Conservation (phyloP, 2,329 filamentous ascomycete genomes). For the Teratosphaeria zuluensis region DNA sequence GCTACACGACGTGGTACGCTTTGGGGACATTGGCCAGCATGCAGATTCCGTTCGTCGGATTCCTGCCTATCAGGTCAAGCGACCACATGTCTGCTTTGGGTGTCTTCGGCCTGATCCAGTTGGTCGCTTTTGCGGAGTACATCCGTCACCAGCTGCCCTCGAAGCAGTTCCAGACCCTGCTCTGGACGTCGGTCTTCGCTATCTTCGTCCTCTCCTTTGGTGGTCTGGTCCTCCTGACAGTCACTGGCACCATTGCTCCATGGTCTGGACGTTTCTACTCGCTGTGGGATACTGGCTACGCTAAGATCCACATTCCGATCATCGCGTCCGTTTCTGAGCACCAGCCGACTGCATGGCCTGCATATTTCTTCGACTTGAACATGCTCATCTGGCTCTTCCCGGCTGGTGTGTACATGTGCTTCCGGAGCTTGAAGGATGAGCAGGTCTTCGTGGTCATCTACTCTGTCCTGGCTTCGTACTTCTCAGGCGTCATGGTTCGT, state of each 20-base stretch:
- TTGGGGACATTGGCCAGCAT: slow-evolving; percentile 93
- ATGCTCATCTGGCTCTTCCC: slow-evolving; percentile 99
- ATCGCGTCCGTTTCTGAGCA: slow-evolving; percentile 99
- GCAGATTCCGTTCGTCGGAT: slow-evolving; percentile 98
- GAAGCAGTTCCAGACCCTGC: slow-evolving; percentile 87
- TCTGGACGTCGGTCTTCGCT: slow-evolving; percentile 63
- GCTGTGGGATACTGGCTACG: slow-evolving; percentile 95
- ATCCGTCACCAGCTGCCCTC: slow-evolving; percentile 78
- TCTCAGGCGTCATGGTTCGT: slow-evolving; percentile 98
- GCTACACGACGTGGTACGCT: slow-evolving; percentile 97
- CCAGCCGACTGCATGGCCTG: slow-evolving; percentile 96
- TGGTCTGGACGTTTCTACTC: slow-evolving; percentile 99
- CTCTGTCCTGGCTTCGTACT: slow-evolving; percentile 92
- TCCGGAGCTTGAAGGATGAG: slow-evolving; percentile 86
- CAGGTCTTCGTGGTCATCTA: slow-evolving; percentile 98
- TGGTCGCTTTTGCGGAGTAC: slow-evolving; percentile 86
- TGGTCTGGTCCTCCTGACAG: slow-evolving; percentile 72
- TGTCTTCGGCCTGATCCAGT: slow-evolving; percentile 93
- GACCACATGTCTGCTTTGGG: slow-evolving; percentile 97
- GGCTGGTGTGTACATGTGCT: slow-evolving; percentile 95
- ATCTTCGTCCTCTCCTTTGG: slow-evolving; percentile 65
- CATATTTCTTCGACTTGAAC: slow-evolving; percentile 98
- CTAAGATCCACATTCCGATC: slow-evolving; percentile 98
- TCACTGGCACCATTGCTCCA: slow-evolving; percentile 84
- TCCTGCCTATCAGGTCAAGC: slow-evolving; percentile 89